Evolutionary conservation across 2,329 filamentous ascomycete genomes (phyloP), one percentile per base, ranked within the genome.

Genomic region (Biscogniauxia marginata): DNA sequence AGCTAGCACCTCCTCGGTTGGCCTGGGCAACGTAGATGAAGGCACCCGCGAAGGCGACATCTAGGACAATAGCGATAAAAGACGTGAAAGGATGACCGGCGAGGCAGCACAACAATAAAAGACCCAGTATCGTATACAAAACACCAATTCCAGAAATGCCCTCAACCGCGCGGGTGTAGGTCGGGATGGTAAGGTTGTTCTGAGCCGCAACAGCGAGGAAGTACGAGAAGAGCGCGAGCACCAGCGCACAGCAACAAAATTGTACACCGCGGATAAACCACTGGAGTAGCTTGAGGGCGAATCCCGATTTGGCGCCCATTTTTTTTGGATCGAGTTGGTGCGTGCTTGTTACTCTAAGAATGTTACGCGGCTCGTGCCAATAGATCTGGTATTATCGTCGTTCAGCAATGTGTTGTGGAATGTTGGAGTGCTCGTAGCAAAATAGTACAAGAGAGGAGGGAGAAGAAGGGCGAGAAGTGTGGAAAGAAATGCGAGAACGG

Each of bases 11-110:
- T 54, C 83, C 75, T 39, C 88, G 83, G 57, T 90, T 93, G 60
- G 90, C 80, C 49, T 87, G 78, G 0, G 92, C 91, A 57, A 97
- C 84, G 68, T 92, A 96, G 68, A 96, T 84, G 78, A 95, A 95
- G 56, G 80, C 85, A 44, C 83, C 90, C 52, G 85, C 76, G 73
- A 96, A 96, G 66, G 82, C 82, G 52, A 95, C 66, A 68, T 97
- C 91, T 49, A 97, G 78, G 21, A 93, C 59, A 60, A 96, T 84
- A 61, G 84, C 89, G 53, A 95, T 62, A 67, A 87, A 80, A 3
- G 89, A 89, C 57, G 92, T 88, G 72, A 93, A 79, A 4, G 81
- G 78, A 58, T 89, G 81, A 23, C 91, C 91, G 34, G 89, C 91
- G 5, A 96, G 75, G 70, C 85, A 95, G 78, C 90, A 91, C 7